Conservation (phyloP, 2,329 filamentous ascomycete species). For the Colletotrichum siamense region DNA sequence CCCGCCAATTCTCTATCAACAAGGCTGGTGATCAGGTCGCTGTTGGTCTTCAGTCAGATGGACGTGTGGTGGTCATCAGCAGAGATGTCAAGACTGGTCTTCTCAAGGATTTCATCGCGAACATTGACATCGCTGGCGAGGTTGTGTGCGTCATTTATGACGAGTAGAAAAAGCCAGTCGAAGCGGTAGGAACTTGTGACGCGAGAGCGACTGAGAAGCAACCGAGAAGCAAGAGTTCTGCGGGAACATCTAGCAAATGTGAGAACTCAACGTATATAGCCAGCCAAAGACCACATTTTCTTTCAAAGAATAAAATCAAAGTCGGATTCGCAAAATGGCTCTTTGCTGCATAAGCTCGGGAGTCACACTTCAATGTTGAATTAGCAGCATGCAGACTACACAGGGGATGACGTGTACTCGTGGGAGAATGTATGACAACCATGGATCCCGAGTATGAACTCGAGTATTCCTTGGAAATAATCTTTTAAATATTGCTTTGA, state of each 20-base stretch:
- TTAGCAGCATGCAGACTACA: background rate
- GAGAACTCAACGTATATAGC: background rate
- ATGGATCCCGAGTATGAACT: background rate
- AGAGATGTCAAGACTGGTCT: slow-evolving; percentile 65
- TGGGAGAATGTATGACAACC: background rate
- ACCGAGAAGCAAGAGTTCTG: background rate
- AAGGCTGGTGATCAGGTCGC: slow-evolving; percentile 67
- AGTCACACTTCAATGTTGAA: background rate
- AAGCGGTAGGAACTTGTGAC: background rate
- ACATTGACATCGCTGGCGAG: slow-evolving; percentile 45
- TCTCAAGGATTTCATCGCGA: slow-evolving; percentile 52
- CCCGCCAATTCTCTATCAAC: slow-evolving; percentile 73
- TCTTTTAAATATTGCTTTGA: background rate
- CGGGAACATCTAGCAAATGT: background rate
- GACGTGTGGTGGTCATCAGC: slow-evolving; percentile 64
- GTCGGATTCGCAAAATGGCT: background rate
- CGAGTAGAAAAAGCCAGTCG: slow-evolving; percentile 32
- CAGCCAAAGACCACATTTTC: background rate
- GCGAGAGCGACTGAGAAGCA: background rate
- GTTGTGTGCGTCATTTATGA: slow-evolving; percentile 54
- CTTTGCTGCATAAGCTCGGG: background rate
- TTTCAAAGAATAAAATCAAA: background rate
- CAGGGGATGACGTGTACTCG: background rate
- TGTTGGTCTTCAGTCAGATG: slow-evolving; percentile 68
- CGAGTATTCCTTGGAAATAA: background rate